Evolutionary conservation across 257 asterid genomes (phyloP), one percentile per base, ranked within the genome.

Genomic region (Anisodus tanguticus): DNA sequence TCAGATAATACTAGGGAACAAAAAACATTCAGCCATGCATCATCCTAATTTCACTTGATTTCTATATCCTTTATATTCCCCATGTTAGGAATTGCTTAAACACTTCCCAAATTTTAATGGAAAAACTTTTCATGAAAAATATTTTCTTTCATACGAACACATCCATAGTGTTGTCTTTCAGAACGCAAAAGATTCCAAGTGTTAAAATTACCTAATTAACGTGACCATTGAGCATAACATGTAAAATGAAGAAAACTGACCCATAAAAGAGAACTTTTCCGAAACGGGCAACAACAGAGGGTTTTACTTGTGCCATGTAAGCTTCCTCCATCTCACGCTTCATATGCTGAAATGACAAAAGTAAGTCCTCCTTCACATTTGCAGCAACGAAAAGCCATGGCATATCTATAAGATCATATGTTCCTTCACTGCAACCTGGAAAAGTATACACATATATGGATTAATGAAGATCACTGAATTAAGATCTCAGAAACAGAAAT

Each of bases 201-300:
- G 9, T 15, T 17, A 58, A 1, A 60, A 60, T 9, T 31, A 9
- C 68, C n/a, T 26, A 41, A 41, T 41, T 41, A 35, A 53, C 41
- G 16, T 2, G 8, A 6, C 11, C 31, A n/a, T 60, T n/a, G 8
- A 62, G 26, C 60, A 19, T 31, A 80, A 76, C 19, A 1, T 53
- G 17, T 9, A 8, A 74, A 77, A 47, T 62, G 59, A 72, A 37
- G 54, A 49, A 19, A 66, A 89, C 94, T 85, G 82, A 91, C 91
- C 91, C 87, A 58, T 85, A 87, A 85, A 91, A 88, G 9, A 85
- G 83, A 63, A 88, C 55, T 82, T 60, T 83, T 62, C 94, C 94
- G 9, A 91, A 49, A 8, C 89, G 88, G 17, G 84, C 88, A 59
- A 88, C 86, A 31, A 91, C 83, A 83, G 12, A 59, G 16, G 94